Base-by-base conservation (phyloP, 495 filamentous ascomycete genomes). In the Rostrohypoxylon terebratum region DNA sequence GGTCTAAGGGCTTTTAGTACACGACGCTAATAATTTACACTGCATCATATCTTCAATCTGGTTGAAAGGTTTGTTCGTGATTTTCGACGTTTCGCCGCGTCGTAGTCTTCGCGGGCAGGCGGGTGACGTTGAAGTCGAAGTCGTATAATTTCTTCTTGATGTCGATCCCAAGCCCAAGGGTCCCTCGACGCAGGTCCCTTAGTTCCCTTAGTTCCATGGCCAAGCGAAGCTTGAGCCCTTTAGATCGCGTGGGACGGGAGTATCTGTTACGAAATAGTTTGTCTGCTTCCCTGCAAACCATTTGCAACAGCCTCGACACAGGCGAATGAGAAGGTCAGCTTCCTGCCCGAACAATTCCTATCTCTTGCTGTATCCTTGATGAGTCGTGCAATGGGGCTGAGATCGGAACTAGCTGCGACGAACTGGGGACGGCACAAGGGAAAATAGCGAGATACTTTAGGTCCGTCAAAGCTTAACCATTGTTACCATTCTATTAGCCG, bases 181-280 rank as follows among this genome's bases (percentile, higher is more conserved):
- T 61, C 60, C 65, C 28, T 73, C 61, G n/a, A 68, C 44, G 63
- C 69, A 68, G 70, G 64, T 68, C 70, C 63, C 60, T 18, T 63
- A 36, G 54, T 28, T 68, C 70, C 63, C 60, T 18, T 63, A 36
- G 54, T 28, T 63, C 42, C 44, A 18, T 36, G 65, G 59, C 69
- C 53, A 64, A 61, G 63, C 54, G 44, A 68, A 73, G 70, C 70
- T 73, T 59, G 70, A 68, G 70, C 65, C 70, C n/a, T 48, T 13
- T 66, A 45, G 62, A 66, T 69, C 66, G 71, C 71, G 71, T 74
- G 66, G 66, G 71, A 74, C 71, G 20, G 66, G 59, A 53, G 71
- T 66, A 74, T 69, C 50, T 69, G 62, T 74, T 74, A 74, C 71
- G 62, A 74, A 74, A 74, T 74, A 69, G 66, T 74, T 74, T 74